These are phyloP conservation scores for Coccomyxa subellipsoidea DNA, from an alignment of 163 green algal genomes.

Conservation along the genomic window DNA sequence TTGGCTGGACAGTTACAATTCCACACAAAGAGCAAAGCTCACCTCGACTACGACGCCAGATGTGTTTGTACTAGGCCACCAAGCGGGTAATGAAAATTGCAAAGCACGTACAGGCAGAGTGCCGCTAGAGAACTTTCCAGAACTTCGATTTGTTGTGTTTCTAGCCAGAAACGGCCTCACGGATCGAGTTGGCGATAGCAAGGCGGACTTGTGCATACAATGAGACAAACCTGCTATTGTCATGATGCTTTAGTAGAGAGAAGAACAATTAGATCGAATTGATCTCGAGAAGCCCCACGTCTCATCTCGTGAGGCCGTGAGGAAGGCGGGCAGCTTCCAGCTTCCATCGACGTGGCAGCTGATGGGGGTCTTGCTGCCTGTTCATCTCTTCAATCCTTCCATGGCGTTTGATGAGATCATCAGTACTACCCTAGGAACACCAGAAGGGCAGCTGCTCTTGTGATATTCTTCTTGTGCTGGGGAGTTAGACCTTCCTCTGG, in stretches of 20 bases:
- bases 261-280: not conserved
- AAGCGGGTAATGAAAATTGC: not conserved
- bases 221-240: not conserved
- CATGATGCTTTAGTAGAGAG: not conserved
- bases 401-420: too few relatives aligned
- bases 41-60: not conserved
- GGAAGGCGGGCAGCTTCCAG: too few relatives aligned
- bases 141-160: not conserved
- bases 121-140: not conserved
- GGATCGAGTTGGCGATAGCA: not conserved
- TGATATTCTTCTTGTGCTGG: too few relatives aligned
- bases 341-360: not conserved
- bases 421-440: too few relatives aligned
- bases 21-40: too few relatives aligned
- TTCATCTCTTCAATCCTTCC: too few relatives aligned
- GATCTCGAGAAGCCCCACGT: not conserved
- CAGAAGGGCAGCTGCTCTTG: too few relatives aligned
- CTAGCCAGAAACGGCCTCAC: not conserved
- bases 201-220: not conserved
- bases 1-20: too few relatives aligned
- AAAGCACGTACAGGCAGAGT: not conserved
- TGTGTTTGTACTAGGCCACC: not conserved
- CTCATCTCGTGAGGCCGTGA: not conserved
- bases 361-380: too few relatives aligned
- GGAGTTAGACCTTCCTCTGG: too few relatives aligned